These are phyloP conservation scores for Acephala macrosclerotiorum DNA, from an alignment of 2,329 filamentous ascomycete genomes.

Conservation along the genomic window DNA sequence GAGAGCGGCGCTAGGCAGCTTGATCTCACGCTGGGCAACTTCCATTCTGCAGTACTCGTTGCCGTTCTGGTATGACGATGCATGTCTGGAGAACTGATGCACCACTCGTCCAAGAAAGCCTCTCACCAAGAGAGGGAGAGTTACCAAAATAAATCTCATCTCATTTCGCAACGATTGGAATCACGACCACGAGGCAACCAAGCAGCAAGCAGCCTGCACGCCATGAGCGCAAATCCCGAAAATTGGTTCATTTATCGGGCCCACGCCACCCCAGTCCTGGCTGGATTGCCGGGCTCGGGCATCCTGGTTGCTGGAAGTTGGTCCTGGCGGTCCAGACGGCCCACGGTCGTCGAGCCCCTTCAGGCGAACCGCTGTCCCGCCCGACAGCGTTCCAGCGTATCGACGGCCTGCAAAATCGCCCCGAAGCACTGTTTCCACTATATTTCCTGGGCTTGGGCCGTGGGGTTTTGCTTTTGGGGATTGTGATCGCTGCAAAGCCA, in stretches of 20 bases:
- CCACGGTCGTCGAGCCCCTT: background rate
- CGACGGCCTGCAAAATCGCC: background rate
- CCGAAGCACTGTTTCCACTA: background rate
- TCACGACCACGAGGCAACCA: background rate
- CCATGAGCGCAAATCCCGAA: background rate
- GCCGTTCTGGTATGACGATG: background rate
- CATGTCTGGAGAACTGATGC: background rate
- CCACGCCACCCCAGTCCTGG: background rate
- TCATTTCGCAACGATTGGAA: background rate
- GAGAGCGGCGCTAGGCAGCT: background rate
- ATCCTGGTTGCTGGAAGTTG: background rate
- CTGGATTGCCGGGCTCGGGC: background rate
- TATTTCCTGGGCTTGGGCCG: background rate
- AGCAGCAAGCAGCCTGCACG: too few relatives aligned
- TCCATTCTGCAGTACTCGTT: background rate
- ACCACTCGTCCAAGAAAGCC: background rate
- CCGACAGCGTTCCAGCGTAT: background rate
- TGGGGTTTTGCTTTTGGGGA: background rate
- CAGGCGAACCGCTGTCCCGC: background rate
- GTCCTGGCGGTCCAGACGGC: background rate
- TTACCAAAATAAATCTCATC: constrained; percentile 10
- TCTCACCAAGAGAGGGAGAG: too few relatives aligned
- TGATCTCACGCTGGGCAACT: background rate
- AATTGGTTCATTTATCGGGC: background rate
- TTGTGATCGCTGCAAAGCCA: background rate